These are phyloP conservation scores for Camellia japonica DNA, from an alignment of 148 eudicot genomes.

Conservation along the genomic window DNA sequence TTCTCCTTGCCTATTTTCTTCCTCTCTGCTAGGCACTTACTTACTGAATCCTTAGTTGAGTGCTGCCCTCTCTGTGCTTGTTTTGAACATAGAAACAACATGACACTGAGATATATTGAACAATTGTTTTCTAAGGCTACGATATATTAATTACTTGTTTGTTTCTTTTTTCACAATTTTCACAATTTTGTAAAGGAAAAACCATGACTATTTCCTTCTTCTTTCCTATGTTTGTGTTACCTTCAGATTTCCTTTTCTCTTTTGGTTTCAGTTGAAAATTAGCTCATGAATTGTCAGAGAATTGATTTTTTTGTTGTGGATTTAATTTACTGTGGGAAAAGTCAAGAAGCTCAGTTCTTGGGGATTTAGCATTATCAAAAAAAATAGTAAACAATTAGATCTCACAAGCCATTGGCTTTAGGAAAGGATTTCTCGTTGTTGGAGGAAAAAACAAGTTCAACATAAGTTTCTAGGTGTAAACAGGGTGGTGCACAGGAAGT, in stretches of 20 bases:
- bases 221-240: background rate
- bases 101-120: background rate
- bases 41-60: slow-evolving; percentile 5
- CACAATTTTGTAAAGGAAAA: background rate
- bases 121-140: background rate
- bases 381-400: background rate
- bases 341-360: background rate
- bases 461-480: background rate
- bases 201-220: background rate
- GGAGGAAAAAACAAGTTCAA: too few relatives aligned
- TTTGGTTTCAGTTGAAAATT: slow-evolving; percentile 1
- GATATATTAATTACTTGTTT: background rate
- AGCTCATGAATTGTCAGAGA: background rate
- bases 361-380: background rate
- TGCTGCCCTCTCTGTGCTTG: background rate
- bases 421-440: background rate
- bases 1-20: background rate
- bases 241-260: background rate
- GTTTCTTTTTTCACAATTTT: background rate
- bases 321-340: background rate
- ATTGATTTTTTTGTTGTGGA: background rate
- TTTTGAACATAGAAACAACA: slow-evolving; percentile 3
- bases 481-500: background rate
- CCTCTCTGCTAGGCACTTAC: background rate
- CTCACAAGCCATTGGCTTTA: background rate